A percentile compares a stretch with the other conserved stretches of the same genome.
These are phyloP conservation scores for Microbotryomycetes sp. DNA, from an alignment of 1,284 basidiomycete genomes.

Conservation along the genomic window DNA sequence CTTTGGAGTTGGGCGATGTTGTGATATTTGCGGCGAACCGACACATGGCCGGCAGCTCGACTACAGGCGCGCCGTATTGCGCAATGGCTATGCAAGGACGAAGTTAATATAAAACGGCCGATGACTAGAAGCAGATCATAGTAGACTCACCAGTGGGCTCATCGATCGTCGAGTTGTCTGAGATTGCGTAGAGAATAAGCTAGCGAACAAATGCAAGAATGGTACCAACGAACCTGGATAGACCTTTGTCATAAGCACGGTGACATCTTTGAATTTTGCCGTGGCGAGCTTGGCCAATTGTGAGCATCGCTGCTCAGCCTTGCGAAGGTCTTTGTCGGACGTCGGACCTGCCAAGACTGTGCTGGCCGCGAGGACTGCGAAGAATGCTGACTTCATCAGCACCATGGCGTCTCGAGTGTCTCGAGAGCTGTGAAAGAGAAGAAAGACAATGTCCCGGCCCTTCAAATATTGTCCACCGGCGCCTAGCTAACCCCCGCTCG, in stretches of 20 bases:
- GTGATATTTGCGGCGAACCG: constrained; percentile 16
- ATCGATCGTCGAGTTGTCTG: background rate
- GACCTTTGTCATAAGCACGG: background rate
- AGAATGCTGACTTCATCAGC: background rate
- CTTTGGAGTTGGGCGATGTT: constrained; percentile 6
- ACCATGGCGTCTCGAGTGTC: too few relatives aligned
- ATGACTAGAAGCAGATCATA: background rate
- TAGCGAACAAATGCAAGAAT: too few relatives aligned
- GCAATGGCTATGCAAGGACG: too few relatives aligned
- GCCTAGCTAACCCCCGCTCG: too few relatives aligned
- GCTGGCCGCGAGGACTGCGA: background rate
- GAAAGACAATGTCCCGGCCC: too few relatives aligned
- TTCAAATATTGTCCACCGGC: too few relatives aligned
- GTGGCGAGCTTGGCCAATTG: background rate
- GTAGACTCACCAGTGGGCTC: background rate
- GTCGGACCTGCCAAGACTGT: background rate
- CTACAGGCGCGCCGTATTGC: too few relatives aligned
- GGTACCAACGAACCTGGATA: too few relatives aligned
- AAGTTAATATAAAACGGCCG: too few relatives aligned
- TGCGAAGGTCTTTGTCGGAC: background rate
- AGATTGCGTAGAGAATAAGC: too few relatives aligned
- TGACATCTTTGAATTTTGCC: background rate
- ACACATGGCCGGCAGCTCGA: background rate
- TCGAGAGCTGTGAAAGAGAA: too few relatives aligned
- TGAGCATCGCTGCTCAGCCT: background rate